phyloP scores from a whole-genome alignment of 371 early-diverging fungal species.

The Syncephalis fuscata region DNA sequence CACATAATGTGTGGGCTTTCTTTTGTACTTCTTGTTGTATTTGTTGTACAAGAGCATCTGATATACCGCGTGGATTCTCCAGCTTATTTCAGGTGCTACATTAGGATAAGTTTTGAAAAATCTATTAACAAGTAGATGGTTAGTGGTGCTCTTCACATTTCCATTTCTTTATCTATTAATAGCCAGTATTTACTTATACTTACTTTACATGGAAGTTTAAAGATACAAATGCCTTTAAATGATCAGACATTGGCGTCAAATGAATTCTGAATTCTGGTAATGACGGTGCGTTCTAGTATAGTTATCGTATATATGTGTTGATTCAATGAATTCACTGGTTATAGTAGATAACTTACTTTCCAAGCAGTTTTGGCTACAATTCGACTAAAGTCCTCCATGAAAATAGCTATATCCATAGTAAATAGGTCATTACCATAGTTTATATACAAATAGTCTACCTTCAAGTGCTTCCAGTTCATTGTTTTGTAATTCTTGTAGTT shows the following conservation, averaged over 20 bases:
- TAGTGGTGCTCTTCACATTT: neutral
- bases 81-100: slow-evolving; percentile 42
- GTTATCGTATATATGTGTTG: neutral
- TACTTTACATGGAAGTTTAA: slow-evolving; percentile 41
- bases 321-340: neutral
- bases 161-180: neutral
- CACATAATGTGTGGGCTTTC: slow-evolving; percentile 26
- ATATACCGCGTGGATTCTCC: slow-evolving; percentile 31
- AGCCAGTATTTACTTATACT: slow-evolving; percentile 1
- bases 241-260: slow-evolving; percentile 29
- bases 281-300: slow-evolving; percentile 24
- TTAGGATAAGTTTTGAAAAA: slow-evolving; percentile 52
- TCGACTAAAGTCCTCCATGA: slow-evolving; percentile 53
- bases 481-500: slow-evolving; percentile 39
- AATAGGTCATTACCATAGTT: neutral
- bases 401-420: slow-evolving; percentile 18
- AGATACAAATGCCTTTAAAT: slow-evolving; percentile 26
- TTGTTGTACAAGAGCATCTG: slow-evolving; percentile 22
- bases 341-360: slow-evolving; percentile 30
- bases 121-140: slow-evolving; percentile 10
- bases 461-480: slow-evolving; percentile 59
- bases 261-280: slow-evolving; percentile 52
- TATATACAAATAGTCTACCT: slow-evolving; percentile 13
- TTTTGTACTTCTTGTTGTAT: slow-evolving; percentile 19
- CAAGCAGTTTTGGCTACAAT: slow-evolving; percentile 45